phyloP scores from a whole-genome alignment of 2,329 filamentous ascomycete species.

The Thermoascus crustaceus region DNA sequence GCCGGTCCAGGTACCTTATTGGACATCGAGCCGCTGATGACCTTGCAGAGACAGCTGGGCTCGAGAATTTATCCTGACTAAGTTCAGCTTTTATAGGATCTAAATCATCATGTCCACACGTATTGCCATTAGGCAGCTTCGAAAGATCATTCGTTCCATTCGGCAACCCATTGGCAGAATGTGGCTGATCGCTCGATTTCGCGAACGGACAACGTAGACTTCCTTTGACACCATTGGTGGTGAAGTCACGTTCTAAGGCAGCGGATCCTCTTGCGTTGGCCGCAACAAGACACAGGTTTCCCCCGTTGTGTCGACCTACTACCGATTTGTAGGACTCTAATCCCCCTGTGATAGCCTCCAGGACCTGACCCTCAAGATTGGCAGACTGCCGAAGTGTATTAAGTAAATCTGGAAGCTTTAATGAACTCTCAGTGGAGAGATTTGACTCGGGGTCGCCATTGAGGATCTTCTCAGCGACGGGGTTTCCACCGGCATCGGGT shows the following conservation, averaged over 20 bases:
- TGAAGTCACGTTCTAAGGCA: constrained; percentile 81
- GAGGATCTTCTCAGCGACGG: constrained; percentile 22
- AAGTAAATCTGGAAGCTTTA: constrained; percentile 54
- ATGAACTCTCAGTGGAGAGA: constrained; percentile 49
- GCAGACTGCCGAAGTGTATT: constrained; percentile 50
- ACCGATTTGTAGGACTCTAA: constrained; percentile 33
- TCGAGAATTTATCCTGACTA: constrained; percentile 36
- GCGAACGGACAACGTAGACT: constrained; percentile 75
- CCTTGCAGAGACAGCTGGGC: constrained; percentile 30
- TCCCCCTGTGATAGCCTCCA: constrained; percentile 30
- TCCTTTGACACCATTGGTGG: constrained; percentile 72
- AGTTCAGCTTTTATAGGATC: constrained; percentile 45
- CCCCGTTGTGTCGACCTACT: constrained; percentile 21
- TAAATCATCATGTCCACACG: constrained; percentile 50
- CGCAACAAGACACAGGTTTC: constrained; percentile 33
- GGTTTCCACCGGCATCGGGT: constrained; percentile 22
- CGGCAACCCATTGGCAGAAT: constrained; percentile 27
- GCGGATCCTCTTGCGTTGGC: constrained; percentile 52
- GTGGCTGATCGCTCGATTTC: constrained; percentile 38
- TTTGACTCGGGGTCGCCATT: constrained; percentile 23
- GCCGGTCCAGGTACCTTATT: constrained; percentile 85
- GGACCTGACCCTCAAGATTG: constrained; percentile 53
- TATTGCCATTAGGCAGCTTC: constrained; percentile 33
- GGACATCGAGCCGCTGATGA: constrained; percentile 64
- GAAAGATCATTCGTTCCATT: constrained; percentile 32